Evolutionary conservation across 805 yeast genomes (phyloP).

Genomic region (Candida xyloterini): DNA sequence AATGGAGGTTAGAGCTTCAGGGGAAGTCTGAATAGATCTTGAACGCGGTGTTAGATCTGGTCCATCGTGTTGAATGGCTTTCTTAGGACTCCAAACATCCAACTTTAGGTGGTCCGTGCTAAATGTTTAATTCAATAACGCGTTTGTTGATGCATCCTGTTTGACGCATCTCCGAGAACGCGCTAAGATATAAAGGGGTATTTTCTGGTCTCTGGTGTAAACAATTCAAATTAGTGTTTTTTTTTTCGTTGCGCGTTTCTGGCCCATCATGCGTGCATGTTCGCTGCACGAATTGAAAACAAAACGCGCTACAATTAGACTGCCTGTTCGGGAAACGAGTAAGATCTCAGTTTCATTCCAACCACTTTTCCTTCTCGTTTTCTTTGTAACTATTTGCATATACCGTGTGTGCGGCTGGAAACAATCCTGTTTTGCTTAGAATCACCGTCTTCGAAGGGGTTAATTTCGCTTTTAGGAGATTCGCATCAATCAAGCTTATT

Average conservation of each 20-base stretch:
- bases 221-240: not conserved
- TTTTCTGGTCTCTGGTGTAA: conserved; percentile 1
- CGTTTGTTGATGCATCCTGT: conserved; percentile 5
- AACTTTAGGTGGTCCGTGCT: not conserved
- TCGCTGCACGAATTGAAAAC: not conserved
- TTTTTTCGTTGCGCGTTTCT: not conserved
- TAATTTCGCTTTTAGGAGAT: conserved; percentile 51
- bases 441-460: conserved; percentile 26
- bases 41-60: not conserved
- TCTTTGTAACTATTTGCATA: conserved; percentile 21
- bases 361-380: conserved; percentile 30
- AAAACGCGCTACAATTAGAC: conserved; percentile 1
- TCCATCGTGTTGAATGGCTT: not conserved
- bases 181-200: conserved; percentile 3
- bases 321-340: not conserved
- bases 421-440: conserved; percentile 29
- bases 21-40: not conserved
- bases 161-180: conserved; percentile 5
- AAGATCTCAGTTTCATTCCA: conserved; percentile 18
- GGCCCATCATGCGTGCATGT: conserved; percentile 1
- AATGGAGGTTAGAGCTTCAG: not conserved
- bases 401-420: conserved; percentile 26
- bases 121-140: not conserved
- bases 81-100: not conserved
- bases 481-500: conserved; percentile 50